Conservation (phyloP, 345 rosid genomes). For the Arabidopsis suecica region DNA sequence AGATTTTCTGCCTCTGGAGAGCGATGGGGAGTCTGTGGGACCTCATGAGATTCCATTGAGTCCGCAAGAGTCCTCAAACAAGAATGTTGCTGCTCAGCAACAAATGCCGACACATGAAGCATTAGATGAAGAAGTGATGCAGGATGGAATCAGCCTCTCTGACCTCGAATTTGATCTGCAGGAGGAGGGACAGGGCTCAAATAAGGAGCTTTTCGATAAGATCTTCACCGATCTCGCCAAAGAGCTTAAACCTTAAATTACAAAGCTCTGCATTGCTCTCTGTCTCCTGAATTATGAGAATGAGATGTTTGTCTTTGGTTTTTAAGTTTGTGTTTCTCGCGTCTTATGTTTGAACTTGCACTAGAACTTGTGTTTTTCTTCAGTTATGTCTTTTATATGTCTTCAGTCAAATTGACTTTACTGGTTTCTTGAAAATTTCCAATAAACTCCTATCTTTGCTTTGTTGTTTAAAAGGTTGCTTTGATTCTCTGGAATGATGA, state of each 20-base stretch:
- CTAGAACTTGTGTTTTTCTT: not conserved
- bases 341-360: not conserved
- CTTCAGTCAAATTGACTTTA: not conserved
- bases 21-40: not conserved
- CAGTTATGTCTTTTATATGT: conserved; percentile 1
- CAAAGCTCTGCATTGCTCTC: conserved; percentile 7
- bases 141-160: conserved; percentile 30
- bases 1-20: conserved; percentile 4
- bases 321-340: not conserved
- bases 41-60: conserved; percentile 15
- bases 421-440: not conserved
- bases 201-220: conserved; percentile 4
- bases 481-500: not conserved
- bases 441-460: not conserved
- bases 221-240: conserved; percentile 17
- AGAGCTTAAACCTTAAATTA: not conserved
- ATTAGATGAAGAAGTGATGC: conserved; percentile 3
- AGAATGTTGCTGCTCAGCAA: not conserved
- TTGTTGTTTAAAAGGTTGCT: not conserved
- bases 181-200: conserved; percentile 21
- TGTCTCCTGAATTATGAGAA: not conserved
- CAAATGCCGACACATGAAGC: conserved; percentile 5
- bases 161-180: conserved; percentile 26
- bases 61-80: conserved; percentile 37
- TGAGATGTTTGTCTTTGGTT: conserved; percentile 3